Conservation (phyloP, 1,139 yeast genomes). For the Yamadazyma taylorii region DNA sequence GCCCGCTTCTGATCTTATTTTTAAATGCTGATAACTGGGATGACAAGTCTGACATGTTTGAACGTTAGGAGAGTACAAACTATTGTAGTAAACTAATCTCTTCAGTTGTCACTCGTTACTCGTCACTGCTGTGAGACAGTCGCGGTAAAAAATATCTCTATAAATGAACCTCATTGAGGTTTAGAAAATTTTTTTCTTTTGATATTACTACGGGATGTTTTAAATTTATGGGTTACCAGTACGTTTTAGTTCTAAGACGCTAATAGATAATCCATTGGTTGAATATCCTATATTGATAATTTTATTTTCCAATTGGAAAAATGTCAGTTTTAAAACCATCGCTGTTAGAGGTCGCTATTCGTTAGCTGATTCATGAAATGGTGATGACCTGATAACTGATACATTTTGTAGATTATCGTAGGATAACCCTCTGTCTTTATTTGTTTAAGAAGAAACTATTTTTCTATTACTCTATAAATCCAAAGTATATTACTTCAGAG, state of each 20-base stretch:
- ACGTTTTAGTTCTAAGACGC: slow-evolving; percentile 1
- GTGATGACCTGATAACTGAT: slow-evolving; percentile 79
- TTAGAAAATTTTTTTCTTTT: slow-evolving; percentile 6
- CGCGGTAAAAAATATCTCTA: neutral
- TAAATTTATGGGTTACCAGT: slow-evolving; percentile 8
- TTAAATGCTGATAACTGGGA: slow-evolving; percentile 51
- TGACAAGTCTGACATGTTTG: slow-evolving; percentile 43
- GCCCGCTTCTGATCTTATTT: slow-evolving; percentile 49
- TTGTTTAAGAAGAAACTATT: no score
- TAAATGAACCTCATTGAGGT: slow-evolving; percentile 1
- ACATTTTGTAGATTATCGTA: slow-evolving; percentile 41
- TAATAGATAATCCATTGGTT: slow-evolving; percentile 7
- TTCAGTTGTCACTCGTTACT: no score
- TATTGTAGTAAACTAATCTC: no score
- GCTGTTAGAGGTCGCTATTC: slow-evolving; percentile 80
- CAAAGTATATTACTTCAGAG: slow-evolving; percentile 1
- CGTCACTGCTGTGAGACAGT: neutral
- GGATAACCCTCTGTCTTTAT: no score
- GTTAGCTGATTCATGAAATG: slow-evolving; percentile 74
- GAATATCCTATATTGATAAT: slow-evolving; percentile 8
- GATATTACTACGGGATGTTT: slow-evolving; percentile 3
- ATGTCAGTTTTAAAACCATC: slow-evolving; percentile 70
- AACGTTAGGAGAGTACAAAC: neutral
- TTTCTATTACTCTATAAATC: slow-evolving; percentile 3
- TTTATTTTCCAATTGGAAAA: neutral